Conservation (phyloP, 768 basidiomycete genomes). For the Tylopilus sp. region DNA sequence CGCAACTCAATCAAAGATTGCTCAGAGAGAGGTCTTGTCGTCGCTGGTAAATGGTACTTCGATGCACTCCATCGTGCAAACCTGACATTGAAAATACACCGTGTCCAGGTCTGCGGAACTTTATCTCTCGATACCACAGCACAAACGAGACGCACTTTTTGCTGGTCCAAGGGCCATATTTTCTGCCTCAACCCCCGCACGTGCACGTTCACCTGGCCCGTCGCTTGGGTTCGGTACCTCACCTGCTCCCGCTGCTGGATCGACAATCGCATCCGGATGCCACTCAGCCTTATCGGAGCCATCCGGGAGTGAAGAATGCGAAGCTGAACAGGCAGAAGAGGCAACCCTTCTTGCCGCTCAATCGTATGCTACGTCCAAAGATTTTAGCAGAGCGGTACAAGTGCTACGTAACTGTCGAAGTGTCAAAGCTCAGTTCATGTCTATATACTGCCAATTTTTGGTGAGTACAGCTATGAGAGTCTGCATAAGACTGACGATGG, state of each 20-base stretch:
- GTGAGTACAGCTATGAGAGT: conserved; percentile 45
- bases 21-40: conserved; percentile 62
- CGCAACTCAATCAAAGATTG: conserved; percentile 68
- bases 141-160: conserved; percentile 39
- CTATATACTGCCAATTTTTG: conserved; percentile 78
- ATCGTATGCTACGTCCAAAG: conserved; percentile 70
- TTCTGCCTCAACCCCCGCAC: conserved; percentile 60
- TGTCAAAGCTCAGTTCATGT: conserved; percentile 71
- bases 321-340: conserved; percentile 55
- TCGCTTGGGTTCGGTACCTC: conserved; percentile 34
- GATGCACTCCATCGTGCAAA: conserved; percentile 6
- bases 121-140: conserved; percentile 53
- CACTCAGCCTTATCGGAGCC: conserved; percentile 8
- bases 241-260: conserved; percentile 29
- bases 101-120: conserved; percentile 71
- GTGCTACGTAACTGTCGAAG: conserved; percentile 64
- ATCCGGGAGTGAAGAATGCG: conserved; percentile 32
- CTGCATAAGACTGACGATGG: conserved; percentile 2
- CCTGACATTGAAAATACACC: conserved; percentile 14
- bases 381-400: conserved; percentile 71
- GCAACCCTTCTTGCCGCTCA: conserved; percentile 73
- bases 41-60: conserved; percentile 75
- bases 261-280: conserved; percentile 25
- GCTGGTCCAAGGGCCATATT: conserved; percentile 35
- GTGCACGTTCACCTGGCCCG: conserved; percentile 41